Evolutionary conservation across 192 early-diverging fungal genomes (phyloP), one percentile per base, ranked within the genome.

Genomic region (Lobosporangium transversale): DNA sequence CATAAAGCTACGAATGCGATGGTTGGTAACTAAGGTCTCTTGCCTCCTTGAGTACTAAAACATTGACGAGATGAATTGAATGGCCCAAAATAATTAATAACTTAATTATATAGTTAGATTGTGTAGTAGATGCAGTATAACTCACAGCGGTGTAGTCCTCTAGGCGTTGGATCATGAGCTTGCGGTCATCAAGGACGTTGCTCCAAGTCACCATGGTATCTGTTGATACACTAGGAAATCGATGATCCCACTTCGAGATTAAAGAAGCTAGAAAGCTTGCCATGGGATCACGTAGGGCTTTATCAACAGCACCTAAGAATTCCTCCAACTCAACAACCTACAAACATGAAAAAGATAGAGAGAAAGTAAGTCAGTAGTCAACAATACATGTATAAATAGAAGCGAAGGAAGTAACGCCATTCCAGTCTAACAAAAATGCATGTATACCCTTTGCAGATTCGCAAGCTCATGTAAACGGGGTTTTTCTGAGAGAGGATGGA

Each of bases 191-290:
- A 26, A 88, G 66, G 21, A 91, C 50, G 58, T 91, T 88, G 53
- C 88, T 80, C 91, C 91, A 92, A 11, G 80, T 74, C 18, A 81
- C 68, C 58, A 91, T 88, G 0, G 80, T 56, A 65, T 89, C 89
- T 10, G 71, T 55, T 12, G 70, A 65, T 6, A 45, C 47, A 29
- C 76, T 81, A 2, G 88, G 89, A 47, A 78, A 88, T 37, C 85
- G 79, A 42, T 36, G 45, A 17, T 37, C 74, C 50, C 58, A 79
- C 20, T 68, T 68, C 0, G 62, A 43, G n/a, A 85, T 61, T 30
- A 70, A 35, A 5, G 60, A 43, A 18, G 54, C 45, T 42, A 84
- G 48, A 0, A 59, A 58, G 45, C 67, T 55, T n/a, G 35, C 63
- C 9, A 17, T 29, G 9, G 60, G n/a, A 0, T 42, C 31, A 32